Conservation (phyloP, 768 basidiomycete species). For the Coprinopsis cinerea region DNA sequence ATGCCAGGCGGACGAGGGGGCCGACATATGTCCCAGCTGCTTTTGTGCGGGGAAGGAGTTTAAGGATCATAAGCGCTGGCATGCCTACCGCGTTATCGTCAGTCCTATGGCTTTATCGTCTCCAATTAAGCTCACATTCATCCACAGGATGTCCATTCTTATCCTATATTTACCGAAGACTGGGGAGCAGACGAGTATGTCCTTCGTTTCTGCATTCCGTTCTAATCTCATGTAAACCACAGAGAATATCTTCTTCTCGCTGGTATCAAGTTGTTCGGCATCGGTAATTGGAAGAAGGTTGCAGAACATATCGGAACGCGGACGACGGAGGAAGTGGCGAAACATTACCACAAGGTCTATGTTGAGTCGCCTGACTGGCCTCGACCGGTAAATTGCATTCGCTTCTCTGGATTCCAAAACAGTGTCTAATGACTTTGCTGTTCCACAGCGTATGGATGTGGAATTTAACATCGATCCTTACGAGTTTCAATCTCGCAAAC, state of each 20-base stretch:
- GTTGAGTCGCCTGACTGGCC: constrained; percentile 77
- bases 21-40: constrained; percentile 90
- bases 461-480: constrained; percentile 70
- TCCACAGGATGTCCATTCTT: constrained; percentile 87
- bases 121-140: constrained; percentile 9
- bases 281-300: constrained; percentile 97
- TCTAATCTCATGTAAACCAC: constrained; percentile 7
- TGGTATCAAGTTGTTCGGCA: constrained; percentile 78
- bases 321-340: constrained; percentile 88
- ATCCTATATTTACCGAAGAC: constrained; percentile 90
- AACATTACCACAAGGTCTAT: constrained; percentile 82
- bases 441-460: constrained; percentile 43
- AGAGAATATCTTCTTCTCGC: constrained; percentile 89
- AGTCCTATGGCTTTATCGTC: constrained; percentile 16
- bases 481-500: constrained; percentile 86
- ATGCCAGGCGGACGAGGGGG: constrained; percentile 57
- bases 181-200: constrained; percentile 98
- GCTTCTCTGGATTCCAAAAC: too few species aligned
- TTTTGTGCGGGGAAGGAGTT: constrained; percentile 93
- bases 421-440: constrained; percentile 5
- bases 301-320: constrained; percentile 92
- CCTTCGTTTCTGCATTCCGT: background rate
- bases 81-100: constrained; percentile 91
- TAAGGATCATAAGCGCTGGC: constrained; percentile 74
- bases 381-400: constrained; percentile 53